Conservation (phyloP, 106 monocot genomes). For the Dendrobium huoshanense region DNA sequence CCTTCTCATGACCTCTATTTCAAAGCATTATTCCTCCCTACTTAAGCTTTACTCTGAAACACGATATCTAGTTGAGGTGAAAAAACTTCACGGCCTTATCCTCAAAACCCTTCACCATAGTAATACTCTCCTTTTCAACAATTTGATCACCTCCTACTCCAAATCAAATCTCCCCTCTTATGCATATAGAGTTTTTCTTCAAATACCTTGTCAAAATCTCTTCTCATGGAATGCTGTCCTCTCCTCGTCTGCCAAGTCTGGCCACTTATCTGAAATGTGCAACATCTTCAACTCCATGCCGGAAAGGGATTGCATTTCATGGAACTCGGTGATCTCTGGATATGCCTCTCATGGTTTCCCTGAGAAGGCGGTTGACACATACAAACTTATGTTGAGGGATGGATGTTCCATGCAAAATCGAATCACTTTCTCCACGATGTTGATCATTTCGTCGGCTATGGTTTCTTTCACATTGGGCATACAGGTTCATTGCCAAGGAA, state of each 20-base stretch:
- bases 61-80: slow-evolving; percentile 13
- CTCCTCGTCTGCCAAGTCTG: slow-evolving; percentile 45
- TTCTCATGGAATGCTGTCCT: slow-evolving; percentile 72
- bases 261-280: slow-evolving; percentile 29
- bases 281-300: slow-evolving; percentile 45
- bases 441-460: slow-evolving; percentile 36
- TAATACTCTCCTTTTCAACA: slow-evolving; percentile 51
- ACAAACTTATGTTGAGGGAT: slow-evolving; percentile 30
- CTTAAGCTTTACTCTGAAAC: slow-evolving; percentile 28
- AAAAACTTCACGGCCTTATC: slow-evolving; percentile 51
- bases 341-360: slow-evolving; percentile 16
- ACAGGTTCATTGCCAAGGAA: slow-evolving; percentile 57
- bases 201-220: slow-evolving; percentile 60
- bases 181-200: slow-evolving; percentile 54
- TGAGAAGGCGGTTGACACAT: slow-evolving; percentile 17
- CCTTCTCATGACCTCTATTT: slow-evolving; percentile 6
- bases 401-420: slow-evolving; percentile 18
- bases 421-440: slow-evolving; percentile 64
- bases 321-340: slow-evolving; percentile 64
- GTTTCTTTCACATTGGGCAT: slow-evolving; percentile 24
- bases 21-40: slow-evolving; percentile 34
- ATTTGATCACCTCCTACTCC: slow-evolving; percentile 47
- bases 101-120: slow-evolving; percentile 25
- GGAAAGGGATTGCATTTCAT: slow-evolving; percentile 42
- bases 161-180: slow-evolving; percentile 17